These are phyloP conservation scores for Vachellia collinsii DNA, from an alignment of 306 rosid genomes.

Conservation along the genomic window DNA sequence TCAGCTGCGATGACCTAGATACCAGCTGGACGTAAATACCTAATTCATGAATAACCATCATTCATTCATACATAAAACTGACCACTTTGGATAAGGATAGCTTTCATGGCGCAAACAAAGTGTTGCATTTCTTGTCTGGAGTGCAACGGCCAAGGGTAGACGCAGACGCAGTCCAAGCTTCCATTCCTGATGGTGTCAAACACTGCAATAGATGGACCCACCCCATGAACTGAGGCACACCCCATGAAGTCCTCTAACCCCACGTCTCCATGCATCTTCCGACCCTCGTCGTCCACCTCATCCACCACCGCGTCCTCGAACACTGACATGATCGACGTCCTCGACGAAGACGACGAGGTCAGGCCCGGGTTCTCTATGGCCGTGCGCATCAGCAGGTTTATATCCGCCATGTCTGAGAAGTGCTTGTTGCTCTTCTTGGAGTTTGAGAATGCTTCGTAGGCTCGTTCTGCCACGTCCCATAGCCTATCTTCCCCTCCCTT, in stretches of 20 bases:
- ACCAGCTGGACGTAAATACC: neutral
- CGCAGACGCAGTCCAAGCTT: conserved; percentile 58
- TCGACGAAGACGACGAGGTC: conserved; percentile 56
- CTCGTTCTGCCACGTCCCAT: conserved; percentile 63
- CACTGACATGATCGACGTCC: conserved; percentile 56
- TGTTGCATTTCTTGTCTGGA: conserved; percentile 58
- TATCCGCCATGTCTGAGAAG: conserved; percentile 66
- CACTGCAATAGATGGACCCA: conserved; percentile 67
- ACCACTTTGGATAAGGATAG: conserved; percentile 48
- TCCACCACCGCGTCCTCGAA: conserved; percentile 69
- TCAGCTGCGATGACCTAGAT: neutral
- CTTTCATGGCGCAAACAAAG: conserved; percentile 51
- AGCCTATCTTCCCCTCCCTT: conserved; percentile 64
- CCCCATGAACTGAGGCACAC: conserved; percentile 68
- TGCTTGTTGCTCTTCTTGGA: conserved; percentile 55
- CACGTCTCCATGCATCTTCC: conserved; percentile 19
- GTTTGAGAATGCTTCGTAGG: conserved; percentile 41
- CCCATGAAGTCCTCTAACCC: conserved; percentile 67
- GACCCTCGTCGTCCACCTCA: conserved; percentile 26
- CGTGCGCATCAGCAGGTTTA: conserved; percentile 60
- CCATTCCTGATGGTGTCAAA: conserved; percentile 62
- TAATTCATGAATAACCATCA: neutral
- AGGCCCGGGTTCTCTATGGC: conserved; percentile 60
- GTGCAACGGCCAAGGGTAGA: conserved; percentile 68
- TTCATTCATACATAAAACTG: conserved; percentile 4